These are phyloP conservation scores for Naganishia albida DNA, from an alignment of 1,284 basidiomycete genomes.

Conservation along the genomic window DNA sequence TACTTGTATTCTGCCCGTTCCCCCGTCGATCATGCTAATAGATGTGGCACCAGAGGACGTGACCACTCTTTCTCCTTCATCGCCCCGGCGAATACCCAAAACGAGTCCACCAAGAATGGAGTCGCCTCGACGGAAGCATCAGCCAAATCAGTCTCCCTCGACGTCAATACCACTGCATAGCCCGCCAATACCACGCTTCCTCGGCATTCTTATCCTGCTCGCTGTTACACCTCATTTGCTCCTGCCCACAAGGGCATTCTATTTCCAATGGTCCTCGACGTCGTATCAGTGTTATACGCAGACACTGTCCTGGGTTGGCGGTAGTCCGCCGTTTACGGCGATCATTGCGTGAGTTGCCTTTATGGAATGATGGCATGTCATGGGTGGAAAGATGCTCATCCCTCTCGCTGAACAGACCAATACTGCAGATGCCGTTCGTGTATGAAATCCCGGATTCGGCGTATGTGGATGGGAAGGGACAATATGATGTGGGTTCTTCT, in stretches of 20 bases:
- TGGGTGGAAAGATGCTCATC: background rate
- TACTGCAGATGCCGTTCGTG: constrained; percentile 32
- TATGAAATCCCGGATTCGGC: constrained; percentile 31
- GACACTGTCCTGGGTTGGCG: constrained; percentile 29
- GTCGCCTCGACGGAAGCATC: too few relatives aligned
- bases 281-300: constrained; percentile 33
- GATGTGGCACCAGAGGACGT: too few relatives aligned
- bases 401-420: constrained; percentile 14
- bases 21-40: too few relatives aligned
- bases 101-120: too few relatives aligned
- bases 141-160: background rate
- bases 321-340: constrained; percentile 29
- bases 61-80: too few relatives aligned
- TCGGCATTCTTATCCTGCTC: background rate
- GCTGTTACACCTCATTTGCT: background rate
- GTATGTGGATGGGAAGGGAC: constrained; percentile 26
- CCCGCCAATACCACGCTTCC: background rate
- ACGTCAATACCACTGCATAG: background rate
- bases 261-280: constrained; percentile 29
- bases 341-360: constrained; percentile 31
- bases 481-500: constrained; percentile 28
- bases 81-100: too few relatives aligned
- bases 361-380: background rate
- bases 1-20: too few relatives aligned
- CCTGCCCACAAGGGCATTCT: constrained; percentile 18